Evolutionary conservation across 352 stramenopile genomes (phyloP), one percentile per base, ranked within the genome.

Genomic region (Thalassiosira ordinaria): DNA sequence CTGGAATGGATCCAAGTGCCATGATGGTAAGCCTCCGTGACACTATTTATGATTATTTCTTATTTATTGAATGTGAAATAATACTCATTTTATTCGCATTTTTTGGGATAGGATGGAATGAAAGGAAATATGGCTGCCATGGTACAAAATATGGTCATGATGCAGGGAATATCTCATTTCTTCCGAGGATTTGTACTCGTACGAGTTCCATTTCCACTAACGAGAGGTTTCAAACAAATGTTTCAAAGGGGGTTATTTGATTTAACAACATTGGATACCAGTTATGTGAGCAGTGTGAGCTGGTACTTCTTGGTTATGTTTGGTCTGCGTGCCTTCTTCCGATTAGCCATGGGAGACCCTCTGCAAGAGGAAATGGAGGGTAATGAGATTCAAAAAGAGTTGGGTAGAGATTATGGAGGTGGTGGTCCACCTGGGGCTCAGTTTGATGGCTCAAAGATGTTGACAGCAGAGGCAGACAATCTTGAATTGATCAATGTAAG

Each of bases 281-380:
- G 94, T 64, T 99, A 99, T 86, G 97, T 99, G 24, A 98, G 92
- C 26, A 98, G 93, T 59, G 92, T 99, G 18, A 98, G 94, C 71
- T 99, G 97, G 97, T 99, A 99, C 86, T 99, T 99, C 89, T 92
- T 99, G 71, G 96, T 99, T 56, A 99, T 98, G 95, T 99, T 98
- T 81, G 97, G 97, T 77, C 95, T 99, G 74, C 95, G 96, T 72
- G 96, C 95, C 44, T 98, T 99, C 75, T 96, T 99, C 61, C 95
- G 92, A 78, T 91, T 99, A 41, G 96, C 98, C 62, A 95, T 99
- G 59, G 97, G 97, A 49, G 96, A 98, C 69, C 86, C 86, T 9
- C 51, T 76, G 16, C 69, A 88, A 44, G 85, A 92, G 72, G 70
- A 80, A 39, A 64, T 78, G 39, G 78, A 91, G 65, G 75, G 76